Conservation (phyloP, 352 stramenopile genomes). For the Ophiocytium majus region DNA sequence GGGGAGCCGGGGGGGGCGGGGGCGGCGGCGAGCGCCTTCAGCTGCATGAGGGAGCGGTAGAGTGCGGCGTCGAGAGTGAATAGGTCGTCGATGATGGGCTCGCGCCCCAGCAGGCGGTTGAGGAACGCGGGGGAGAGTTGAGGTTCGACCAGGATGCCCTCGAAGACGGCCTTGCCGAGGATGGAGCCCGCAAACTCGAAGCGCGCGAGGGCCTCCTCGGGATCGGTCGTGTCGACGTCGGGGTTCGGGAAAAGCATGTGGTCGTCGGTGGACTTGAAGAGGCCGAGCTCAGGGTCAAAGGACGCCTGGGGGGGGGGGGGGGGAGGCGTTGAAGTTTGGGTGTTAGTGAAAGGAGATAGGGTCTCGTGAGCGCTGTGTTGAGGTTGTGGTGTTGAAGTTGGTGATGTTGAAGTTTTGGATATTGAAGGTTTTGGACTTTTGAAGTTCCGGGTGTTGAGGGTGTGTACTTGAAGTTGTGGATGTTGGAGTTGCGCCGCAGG, state of each 20-base stretch:
- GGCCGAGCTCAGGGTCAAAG: slow-evolving; percentile 79
- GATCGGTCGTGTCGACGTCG: slow-evolving; percentile 64
- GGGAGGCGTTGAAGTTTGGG: too few species aligned
- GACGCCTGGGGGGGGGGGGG: slow-evolving; percentile 24
- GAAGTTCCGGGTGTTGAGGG: too few species aligned
- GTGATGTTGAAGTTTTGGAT: too few species aligned
- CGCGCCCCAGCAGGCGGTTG: slow-evolving; percentile 82
- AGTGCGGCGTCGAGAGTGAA: slow-evolving; percentile 87
- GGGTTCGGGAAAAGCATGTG: slow-evolving; percentile 75
- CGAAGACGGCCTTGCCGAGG: slow-evolving; percentile 82
- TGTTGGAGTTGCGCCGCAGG: too few species aligned
- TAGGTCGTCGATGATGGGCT: slow-evolving; percentile 81
- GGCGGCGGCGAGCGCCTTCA: slow-evolving; percentile 72
- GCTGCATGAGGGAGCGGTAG: slow-evolving; percentile 90
- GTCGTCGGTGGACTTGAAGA: slow-evolving; percentile 75
- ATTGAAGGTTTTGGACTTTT: too few species aligned
- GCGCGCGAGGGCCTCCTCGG: slow-evolving; percentile 71
- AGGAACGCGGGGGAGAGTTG: slow-evolving; percentile 93
- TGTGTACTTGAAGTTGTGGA: too few species aligned
- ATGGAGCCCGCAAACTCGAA: slow-evolving; percentile 93
- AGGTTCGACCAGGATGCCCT: slow-evolving; percentile 91
- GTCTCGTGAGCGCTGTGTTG: too few species aligned
- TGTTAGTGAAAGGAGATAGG: too few species aligned
- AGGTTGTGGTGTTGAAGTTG: too few species aligned
- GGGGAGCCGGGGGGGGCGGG: background rate